Percentiles rank a stretch among this genome's conserved stretches.
Conservation (phyloP, 2,329 filamentous ascomycete genomes). For the Ophiocordyceps camponoti-floridani region DNA sequence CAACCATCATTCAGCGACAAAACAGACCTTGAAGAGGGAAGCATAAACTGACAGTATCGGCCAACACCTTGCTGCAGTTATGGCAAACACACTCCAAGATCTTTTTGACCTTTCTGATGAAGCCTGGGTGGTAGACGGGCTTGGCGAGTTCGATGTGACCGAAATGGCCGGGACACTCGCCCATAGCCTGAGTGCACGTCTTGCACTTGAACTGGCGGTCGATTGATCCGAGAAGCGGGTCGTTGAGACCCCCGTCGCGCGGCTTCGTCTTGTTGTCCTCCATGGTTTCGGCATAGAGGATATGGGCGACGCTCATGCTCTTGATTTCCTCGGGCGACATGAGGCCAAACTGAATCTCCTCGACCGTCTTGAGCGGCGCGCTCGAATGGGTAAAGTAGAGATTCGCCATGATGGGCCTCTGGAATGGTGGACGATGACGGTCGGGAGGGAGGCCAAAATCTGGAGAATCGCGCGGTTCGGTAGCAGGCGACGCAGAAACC, state of each 20-base stretch:
- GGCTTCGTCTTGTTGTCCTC: slow-evolving; percentile 86
- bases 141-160: slow-evolving; percentile 96
- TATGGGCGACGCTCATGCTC: slow-evolving; percentile 91
- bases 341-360: slow-evolving; percentile 98
- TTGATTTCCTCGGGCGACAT: slow-evolving; percentile 98
- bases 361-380: slow-evolving; percentile 89
- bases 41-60: slow-evolving; percentile 82
- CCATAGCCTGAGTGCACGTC: slow-evolving; percentile 90
- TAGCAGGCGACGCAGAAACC: neutral
- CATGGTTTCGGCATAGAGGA: slow-evolving; percentile 98
- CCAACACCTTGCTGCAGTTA: slow-evolving; percentile 94
- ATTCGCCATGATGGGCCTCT: slow-evolving; percentile 58
- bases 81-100: slow-evolving; percentile 97
- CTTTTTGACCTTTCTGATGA: slow-evolving; percentile 99
- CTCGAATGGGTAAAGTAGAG: slow-evolving; percentile 79
- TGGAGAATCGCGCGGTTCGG: slow-evolving; percentile 3
- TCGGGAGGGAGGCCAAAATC: slow-evolving; percentile 3
- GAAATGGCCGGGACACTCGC: slow-evolving; percentile 93
- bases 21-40: slow-evolving; percentile 35
- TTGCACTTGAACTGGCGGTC: slow-evolving; percentile 91
- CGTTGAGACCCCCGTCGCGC: slow-evolving; percentile 81
- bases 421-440: slow-evolving; percentile 3
- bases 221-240: slow-evolving; percentile 89
- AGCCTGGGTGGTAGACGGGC: slow-evolving; percentile 88
- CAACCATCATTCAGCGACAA: slow-evolving; percentile 25